Evolutionary conservation across 2,329 filamentous ascomycete species (phyloP).

Genomic region (Mollisiaceae sp.): DNA sequence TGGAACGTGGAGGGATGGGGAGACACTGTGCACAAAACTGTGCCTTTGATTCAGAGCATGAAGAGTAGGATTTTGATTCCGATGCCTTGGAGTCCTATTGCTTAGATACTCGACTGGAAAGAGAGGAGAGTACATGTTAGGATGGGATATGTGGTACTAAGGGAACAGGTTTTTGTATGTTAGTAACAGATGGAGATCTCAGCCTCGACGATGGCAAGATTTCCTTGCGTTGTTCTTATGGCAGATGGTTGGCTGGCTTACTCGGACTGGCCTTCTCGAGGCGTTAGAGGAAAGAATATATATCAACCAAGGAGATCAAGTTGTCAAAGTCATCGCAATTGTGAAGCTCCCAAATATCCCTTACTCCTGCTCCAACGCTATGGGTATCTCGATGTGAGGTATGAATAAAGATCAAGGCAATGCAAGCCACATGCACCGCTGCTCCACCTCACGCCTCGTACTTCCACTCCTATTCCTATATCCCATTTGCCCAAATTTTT

Average conservation of each 20-base stretch:
- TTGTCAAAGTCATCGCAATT: not conserved
- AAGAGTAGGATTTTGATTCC: slow-evolving; percentile 91
- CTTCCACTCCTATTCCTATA: not conserved
- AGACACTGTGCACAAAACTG: slow-evolving; percentile 97
- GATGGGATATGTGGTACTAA: not conserved
- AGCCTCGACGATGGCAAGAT: not conserved
- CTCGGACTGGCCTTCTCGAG: not conserved
- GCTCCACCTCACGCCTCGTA: not conserved
- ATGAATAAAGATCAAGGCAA: not conserved
- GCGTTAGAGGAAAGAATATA: slow-evolving; percentile 5
- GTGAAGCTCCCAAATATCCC: slow-evolving; percentile 1
- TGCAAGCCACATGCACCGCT: slow-evolving; percentile 2
- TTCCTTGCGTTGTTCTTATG: slow-evolving; percentile 1
- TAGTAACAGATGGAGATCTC: not conserved
- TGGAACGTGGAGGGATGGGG: slow-evolving; percentile 96
- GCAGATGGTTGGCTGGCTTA: not conserved
- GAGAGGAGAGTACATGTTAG: not conserved
- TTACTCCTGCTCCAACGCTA: not conserved
- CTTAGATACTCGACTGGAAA: slow-evolving; percentile 40
- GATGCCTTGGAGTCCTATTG: slow-evolving; percentile 95
- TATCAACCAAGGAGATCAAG: not conserved
- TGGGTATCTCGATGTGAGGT: not conserved
- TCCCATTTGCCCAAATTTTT: not conserved
- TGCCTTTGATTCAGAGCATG: slow-evolving; percentile 96
- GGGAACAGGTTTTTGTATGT: slow-evolving; percentile 11